Percentiles rank a stretch among this genome's conserved stretches.
Conservation (phyloP, 2,329 filamentous ascomycete species). For the Amauroascus verrucosus region DNA sequence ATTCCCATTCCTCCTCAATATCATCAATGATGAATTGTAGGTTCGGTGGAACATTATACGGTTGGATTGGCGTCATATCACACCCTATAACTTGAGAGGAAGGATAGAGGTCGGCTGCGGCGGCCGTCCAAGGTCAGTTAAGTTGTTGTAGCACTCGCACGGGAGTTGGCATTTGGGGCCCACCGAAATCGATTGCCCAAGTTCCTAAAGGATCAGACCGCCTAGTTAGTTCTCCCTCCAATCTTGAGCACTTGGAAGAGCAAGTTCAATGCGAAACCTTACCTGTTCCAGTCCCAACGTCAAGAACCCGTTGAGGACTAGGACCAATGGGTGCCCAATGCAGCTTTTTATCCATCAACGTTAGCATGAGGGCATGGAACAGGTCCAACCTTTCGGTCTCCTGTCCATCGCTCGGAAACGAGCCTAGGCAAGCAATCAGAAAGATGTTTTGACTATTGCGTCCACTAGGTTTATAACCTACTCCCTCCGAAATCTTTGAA, state of each 20-base stretch:
- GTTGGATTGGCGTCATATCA: conserved; percentile 21
- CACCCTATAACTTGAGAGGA: conserved; percentile 22
- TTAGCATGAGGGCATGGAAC: conserved; percentile 15
- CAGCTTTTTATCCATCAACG: conserved; percentile 15
- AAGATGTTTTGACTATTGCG: background rate
- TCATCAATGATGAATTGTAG: conserved; percentile 49
- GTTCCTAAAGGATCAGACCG: conserved; percentile 9
- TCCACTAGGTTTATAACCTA: background rate
- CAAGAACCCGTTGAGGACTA: conserved; percentile 14
- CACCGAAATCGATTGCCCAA: conserved; percentile 39
- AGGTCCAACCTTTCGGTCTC: conserved; percentile 17
- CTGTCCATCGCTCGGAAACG: conserved; percentile 18
- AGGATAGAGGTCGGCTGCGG: conserved; percentile 21
- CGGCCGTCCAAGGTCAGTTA: background rate
- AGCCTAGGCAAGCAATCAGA: background rate
- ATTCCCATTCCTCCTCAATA: conserved; percentile 47
- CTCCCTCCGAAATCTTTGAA: conserved; percentile 14
- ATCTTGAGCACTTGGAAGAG: background rate
- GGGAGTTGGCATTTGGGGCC: background rate
- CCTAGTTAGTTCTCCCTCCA: background rate
- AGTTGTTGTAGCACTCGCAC: background rate
- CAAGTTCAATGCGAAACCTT: background rate
- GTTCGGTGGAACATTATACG: conserved; percentile 42
- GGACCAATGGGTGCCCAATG: conserved; percentile 17
- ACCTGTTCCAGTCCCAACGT: conserved; percentile 19